Conservation (phyloP, 768 basidiomycete species). For the Leucocoprinus leucothites region DNA sequence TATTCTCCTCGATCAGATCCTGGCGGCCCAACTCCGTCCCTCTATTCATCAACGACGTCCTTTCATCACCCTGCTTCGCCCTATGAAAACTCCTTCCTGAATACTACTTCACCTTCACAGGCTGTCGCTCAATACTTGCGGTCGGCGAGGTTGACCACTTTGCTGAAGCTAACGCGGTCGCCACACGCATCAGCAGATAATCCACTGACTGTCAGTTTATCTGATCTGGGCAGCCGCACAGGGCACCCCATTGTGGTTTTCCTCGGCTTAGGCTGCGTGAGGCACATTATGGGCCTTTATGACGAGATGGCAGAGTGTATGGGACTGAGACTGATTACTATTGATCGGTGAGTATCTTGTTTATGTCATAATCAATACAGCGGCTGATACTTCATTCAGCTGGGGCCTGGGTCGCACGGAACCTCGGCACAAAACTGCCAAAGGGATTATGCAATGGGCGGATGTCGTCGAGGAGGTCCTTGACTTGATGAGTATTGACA, state of each 20-base stretch:
- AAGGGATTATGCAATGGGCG: slow-evolving; percentile 90
- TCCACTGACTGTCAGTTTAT: slow-evolving; percentile 84
- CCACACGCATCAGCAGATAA: slow-evolving; percentile 75
- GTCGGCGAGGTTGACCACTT: slow-evolving; percentile 80
- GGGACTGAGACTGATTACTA: slow-evolving; percentile 85
- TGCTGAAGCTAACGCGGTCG: slow-evolving; percentile 73
- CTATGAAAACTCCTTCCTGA: slow-evolving; percentile 37
- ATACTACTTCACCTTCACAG: slow-evolving; percentile 49
- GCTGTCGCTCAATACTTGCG: slow-evolving; percentile 84
- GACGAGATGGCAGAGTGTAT: slow-evolving; percentile 94
- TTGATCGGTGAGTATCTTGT: slow-evolving; percentile 67
- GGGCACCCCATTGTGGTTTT: slow-evolving; percentile 91
- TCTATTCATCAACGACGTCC: slow-evolving; percentile 52
- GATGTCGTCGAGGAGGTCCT: slow-evolving; percentile 87
- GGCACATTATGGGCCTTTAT: slow-evolving; percentile 92
- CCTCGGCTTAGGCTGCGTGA: slow-evolving; percentile 89
- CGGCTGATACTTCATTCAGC: slow-evolving; percentile 34
- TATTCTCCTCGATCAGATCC: slow-evolving; percentile 56
- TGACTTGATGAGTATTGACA: slow-evolving; percentile 69
- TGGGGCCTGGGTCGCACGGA: slow-evolving; percentile 94
- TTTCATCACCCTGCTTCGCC: slow-evolving; percentile 45
- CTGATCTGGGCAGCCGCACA: slow-evolving; percentile 83
- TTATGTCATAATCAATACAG: slow-evolving; percentile 9
- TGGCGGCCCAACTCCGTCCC: slow-evolving; percentile 39
- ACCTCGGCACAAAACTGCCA: slow-evolving; percentile 59